Base-by-base conservation (phyloP, 164 flowering plant genomes). In the Brasenia schreberi region DNA sequence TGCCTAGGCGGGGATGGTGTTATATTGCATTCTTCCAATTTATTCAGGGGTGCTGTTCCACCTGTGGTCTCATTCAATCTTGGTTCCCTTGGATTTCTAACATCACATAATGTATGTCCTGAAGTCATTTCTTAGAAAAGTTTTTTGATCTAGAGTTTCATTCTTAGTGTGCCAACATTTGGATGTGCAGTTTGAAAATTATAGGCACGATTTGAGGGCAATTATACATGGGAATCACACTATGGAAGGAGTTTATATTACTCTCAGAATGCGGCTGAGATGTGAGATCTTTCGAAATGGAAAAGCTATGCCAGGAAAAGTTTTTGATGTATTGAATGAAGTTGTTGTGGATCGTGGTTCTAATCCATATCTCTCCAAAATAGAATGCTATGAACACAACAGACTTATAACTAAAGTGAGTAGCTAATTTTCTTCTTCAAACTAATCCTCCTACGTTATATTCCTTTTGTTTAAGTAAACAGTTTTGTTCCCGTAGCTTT, bases 1-100 rank as follows among this genome's bases (percentile, higher is more conserved):
- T 94, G 99, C 75, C 79, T 94, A 79, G 99, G 99, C 39, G 99
- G 99, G 68, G 99, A 94, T 74, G 99, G 99, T 39, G 96, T 94
- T 65, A 94, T 94, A 74, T 88, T 94, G 66, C 99, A 94, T 77
- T 95, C 88, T 53, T 94, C 99, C 74, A 94, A 94, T 82, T 65
- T 94, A 70, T 94, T 94, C 71, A 81, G 93, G 79, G 96, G 80
- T 33, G 87, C 99, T 67, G 93, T 91, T 70, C 99, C 99, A 39
- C 97, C 99, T 53, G 93, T 94, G 71, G 96, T 94, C 33, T 94
- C 99, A 42, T 94, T 94, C 74, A 94, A 94, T 82, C 99, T 94
- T 70, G 99, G 99, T 33, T 94, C 97, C 64, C 92, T 94, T 71
- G 99, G 99, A 66, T 94, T 94, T 84, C 92, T 94, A 74, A 88